A percentile compares a stretch with the other conserved stretches of the same genome.
phyloP scores from a whole-genome alignment of 768 basidiomycete species.

The Phanerodontia chrysosporium region DNA sequence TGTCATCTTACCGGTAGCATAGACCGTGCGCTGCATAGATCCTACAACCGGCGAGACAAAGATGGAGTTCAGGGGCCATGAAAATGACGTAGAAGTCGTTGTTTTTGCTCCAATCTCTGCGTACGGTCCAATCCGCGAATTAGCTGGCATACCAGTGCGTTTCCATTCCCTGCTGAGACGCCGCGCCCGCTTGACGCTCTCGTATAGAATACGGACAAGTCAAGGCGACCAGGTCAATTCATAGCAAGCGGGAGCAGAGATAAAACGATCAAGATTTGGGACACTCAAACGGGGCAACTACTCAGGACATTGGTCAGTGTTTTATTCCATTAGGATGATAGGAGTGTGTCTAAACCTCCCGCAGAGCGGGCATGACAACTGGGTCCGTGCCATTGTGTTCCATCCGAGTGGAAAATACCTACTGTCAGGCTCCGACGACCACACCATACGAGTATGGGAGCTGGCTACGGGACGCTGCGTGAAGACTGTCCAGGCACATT shows the following conservation, averaged over 20 bases:
- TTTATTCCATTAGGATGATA: background rate
- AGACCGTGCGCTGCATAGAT: slow-evolving; percentile 82
- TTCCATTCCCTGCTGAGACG: background rate
- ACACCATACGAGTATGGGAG: slow-evolving; percentile 89
- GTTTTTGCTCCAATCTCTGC: slow-evolving; percentile 76
- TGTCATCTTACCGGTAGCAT: background rate
- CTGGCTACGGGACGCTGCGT: slow-evolving; percentile 78
- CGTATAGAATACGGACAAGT: slow-evolving; percentile 45
- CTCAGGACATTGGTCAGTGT: slow-evolving; percentile 64
- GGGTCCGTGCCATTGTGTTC: slow-evolving; percentile 85
- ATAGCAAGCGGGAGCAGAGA: slow-evolving; percentile 84
- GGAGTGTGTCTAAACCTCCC: background rate
- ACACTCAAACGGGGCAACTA: slow-evolving; percentile 76
- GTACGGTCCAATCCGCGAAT: slow-evolving; percentile 72
- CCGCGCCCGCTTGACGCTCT: slow-evolving; percentile 3
- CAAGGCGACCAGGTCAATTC: slow-evolving; percentile 51
- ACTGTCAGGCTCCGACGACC: slow-evolving; percentile 90
- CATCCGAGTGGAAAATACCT: slow-evolving; percentile 88
- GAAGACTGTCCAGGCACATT: slow-evolving; percentile 85
- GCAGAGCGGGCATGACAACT: slow-evolving; percentile 81
- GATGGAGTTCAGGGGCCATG: slow-evolving; percentile 82
- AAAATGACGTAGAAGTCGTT: slow-evolving; percentile 79
- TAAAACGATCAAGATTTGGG: slow-evolving; percentile 92
- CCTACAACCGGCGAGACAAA: slow-evolving; percentile 70
- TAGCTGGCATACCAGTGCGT: slow-evolving; percentile 67